Conservation (phyloP, 2,329 filamentous ascomycete species). For the Talaromyces sp. region DNA sequence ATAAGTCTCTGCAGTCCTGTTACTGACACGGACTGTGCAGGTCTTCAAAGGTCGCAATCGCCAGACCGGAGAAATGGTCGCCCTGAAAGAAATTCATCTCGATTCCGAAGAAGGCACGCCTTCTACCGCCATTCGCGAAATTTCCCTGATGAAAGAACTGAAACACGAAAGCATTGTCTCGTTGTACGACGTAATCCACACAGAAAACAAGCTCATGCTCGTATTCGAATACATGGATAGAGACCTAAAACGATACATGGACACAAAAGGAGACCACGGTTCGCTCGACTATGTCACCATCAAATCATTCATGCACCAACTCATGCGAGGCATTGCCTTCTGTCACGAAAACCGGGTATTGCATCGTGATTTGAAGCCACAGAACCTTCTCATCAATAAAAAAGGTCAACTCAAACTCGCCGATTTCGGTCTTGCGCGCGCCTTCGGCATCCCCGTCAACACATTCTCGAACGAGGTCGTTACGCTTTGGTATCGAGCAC, state of each 20-base stretch:
- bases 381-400: conserved; percentile 91
- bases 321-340: conserved; percentile 91
- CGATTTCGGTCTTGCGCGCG: conserved; percentile 88
- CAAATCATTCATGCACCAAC: conserved; percentile 99
- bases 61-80: conserved; percentile 93
- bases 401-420: conserved; percentile 87
- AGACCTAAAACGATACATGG: conserved; percentile 98
- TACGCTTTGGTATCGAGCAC: conserved; percentile 94
- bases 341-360: conserved; percentile 96
- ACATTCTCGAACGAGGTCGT: conserved; percentile 98
- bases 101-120: conserved; percentile 98
- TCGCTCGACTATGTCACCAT: conserved; percentile 84
- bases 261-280: conserved; percentile 81
- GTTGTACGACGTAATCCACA: conserved; percentile 97
- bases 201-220: conserved; percentile 99
- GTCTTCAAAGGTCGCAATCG: conserved; percentile 98
- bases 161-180: conserved; percentile 98
- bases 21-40: conserved; percentile 41
- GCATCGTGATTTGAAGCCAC: conserved; percentile 91
- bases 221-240: conserved; percentile 99
- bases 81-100: conserved; percentile 96
- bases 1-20: background rate
- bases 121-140: conserved; percentile 94
- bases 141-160: conserved; percentile 98
- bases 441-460: conserved; percentile 95